Percentiles rank a stretch among this genome's conserved stretches.
phyloP scores from a whole-genome alignment of 1,139 yeast genomes.

The Pichia sp. region DNA sequence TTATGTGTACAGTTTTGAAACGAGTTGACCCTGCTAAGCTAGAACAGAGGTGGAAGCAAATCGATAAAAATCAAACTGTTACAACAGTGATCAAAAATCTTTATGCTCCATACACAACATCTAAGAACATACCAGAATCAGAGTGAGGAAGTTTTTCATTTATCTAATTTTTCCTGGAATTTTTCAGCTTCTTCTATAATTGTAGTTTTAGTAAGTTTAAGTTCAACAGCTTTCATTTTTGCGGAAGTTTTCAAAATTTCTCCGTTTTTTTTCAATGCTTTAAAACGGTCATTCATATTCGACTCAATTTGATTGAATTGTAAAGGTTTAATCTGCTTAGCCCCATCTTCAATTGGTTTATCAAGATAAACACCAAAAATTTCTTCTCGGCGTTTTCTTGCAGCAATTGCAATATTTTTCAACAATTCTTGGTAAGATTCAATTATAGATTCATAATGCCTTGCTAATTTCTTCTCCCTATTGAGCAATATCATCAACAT shows the following conservation, averaged over 20 bases:
- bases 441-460: constrained; percentile 21
- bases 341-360: neutral
- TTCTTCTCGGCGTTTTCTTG: constrained; percentile 8
- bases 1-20: constrained; percentile 11
- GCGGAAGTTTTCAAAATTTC: constrained; percentile 5
- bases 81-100: constrained; percentile 18
- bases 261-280: constrained; percentile 6
- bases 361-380: constrained; percentile 7
- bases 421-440: constrained; percentile 11
- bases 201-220: constrained; percentile 1
- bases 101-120: constrained; percentile 5
- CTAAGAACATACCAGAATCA: neutral
- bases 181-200: constrained; percentile 4
- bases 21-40: constrained; percentile 19
- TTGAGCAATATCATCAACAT: constrained; percentile 14
- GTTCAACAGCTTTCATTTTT: constrained; percentile 2
- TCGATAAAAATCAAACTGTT: constrained; percentile 23
- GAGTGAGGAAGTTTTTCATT: neutral
- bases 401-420: constrained; percentile 4
- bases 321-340: neutral
- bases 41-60: constrained; percentile 23
- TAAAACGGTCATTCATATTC: constrained; percentile 1
- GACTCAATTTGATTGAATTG: constrained; percentile 4
- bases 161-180: constrained; percentile 1
- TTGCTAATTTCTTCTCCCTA: constrained; percentile 22